These are phyloP conservation scores for Priceomyces carsonii DNA, from an alignment of 805 yeast genomes.

Conservation along the genomic window DNA sequence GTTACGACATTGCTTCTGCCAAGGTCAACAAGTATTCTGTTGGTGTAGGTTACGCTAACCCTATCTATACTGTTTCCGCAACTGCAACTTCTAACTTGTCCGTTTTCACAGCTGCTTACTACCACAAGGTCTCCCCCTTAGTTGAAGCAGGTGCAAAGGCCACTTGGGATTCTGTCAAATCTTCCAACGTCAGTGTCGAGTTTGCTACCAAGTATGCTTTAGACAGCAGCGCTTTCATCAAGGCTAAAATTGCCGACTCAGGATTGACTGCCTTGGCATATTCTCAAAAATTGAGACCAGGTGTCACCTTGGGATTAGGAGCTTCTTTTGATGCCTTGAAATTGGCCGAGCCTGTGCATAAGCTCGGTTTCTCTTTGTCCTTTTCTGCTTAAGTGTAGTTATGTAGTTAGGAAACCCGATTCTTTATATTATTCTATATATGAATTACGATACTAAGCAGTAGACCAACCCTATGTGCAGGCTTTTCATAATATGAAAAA, in stretches of 20 bases:
- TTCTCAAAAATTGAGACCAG: constrained; percentile 93
- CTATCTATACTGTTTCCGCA: constrained; percentile 82
- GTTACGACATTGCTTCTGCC: constrained; percentile 93
- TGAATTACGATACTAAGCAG: constrained; percentile 4
- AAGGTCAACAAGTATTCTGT: constrained; percentile 91
- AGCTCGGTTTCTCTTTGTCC: constrained; percentile 92
- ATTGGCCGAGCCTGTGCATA: constrained; percentile 95
- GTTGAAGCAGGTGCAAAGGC: constrained; percentile 99
- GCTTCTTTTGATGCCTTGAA: constrained; percentile 94
- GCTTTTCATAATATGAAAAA: too few species aligned
- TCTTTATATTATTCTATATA: neutral
- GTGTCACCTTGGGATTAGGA: constrained; percentile 96
- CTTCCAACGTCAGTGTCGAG: constrained; percentile 85
- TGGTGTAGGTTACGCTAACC: constrained; percentile 90
- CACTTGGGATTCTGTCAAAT: constrained; percentile 85
- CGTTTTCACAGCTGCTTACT: constrained; percentile 92
- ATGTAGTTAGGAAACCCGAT: constrained; percentile 1
- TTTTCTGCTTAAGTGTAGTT: constrained; percentile 70
- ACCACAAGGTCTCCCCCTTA: constrained; percentile 88
- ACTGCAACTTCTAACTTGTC: constrained; percentile 84
- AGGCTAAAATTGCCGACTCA: constrained; percentile 95
- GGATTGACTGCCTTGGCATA: constrained; percentile 93
- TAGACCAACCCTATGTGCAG: too few species aligned
- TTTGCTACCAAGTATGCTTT: constrained; percentile 93
- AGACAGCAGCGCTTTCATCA: constrained; percentile 85